Base-by-base conservation (phyloP, 768 basidiomycete genomes). In the Lactarius tabidus region DNA sequence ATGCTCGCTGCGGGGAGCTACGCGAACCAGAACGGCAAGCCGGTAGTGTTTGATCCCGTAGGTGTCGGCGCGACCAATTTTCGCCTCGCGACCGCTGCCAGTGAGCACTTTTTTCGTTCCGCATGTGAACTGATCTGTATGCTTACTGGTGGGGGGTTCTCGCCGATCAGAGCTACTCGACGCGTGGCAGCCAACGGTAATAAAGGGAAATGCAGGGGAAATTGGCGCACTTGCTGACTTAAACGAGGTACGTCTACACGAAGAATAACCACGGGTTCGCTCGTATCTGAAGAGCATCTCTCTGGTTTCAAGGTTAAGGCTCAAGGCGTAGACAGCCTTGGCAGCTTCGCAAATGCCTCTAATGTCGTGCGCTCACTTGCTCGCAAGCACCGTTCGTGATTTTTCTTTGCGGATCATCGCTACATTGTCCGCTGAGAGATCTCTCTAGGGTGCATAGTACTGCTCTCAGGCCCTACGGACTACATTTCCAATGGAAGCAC, bases 161-260 rank as follows among this genome's bases (percentile, higher is more conserved):
- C n/a, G n/a, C n/a, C n/a, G n/a, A n/a, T n/a, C 73, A 86, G 91
- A 85, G 62, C 79, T 96, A 15, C 76, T 96, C 23, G 78, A 88
- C 64, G 76, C 78, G 28, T 96, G 90, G 85, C 93, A 95, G 75
- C 86, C 89, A 14, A 88, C 89, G 20, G 90, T 96, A 26, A 95
- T 98, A 76, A 98, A 98, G 76, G 95, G 95, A 4, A 97, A 98
- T 72, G 90, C 93, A 0, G 91, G 84, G 18, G 95, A 98, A 77
- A 85, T 98, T 26, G 93, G 87, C 0, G 83, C 89, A 0, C 74
- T 96, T 12, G 84, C 87, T 2, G 82, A 87, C n/a, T 90, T 90
- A 0, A 74, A 74, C 17, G 95, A 95, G 79, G 94, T 90, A 53
- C 52, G 73, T 18, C 20, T 26, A 48, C n/a, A 38, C 51, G 33